Conservation (phyloP, 2,329 filamentous ascomycete species). For the Colletotrichum horii region DNA sequence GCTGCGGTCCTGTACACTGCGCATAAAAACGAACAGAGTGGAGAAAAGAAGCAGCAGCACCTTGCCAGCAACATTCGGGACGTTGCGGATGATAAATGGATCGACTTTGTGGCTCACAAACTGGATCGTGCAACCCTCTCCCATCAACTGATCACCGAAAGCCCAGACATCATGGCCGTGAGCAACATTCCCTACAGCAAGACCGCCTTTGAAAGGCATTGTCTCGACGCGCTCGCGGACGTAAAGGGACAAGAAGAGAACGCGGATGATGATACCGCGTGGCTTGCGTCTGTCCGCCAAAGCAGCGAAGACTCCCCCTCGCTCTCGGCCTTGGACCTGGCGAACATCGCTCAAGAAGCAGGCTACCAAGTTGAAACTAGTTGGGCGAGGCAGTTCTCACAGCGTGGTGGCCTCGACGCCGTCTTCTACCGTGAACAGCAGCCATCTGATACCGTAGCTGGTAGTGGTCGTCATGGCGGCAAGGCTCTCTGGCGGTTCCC, state of each 20-base stretch:
- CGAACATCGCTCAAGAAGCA: constrained; percentile 28
- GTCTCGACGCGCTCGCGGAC: not conserved
- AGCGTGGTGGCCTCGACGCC: constrained; percentile 30
- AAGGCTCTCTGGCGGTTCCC: not conserved
- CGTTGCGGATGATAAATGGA: constrained; percentile 1
- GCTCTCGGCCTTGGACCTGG: constrained; percentile 23
- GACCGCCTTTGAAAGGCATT: constrained; percentile 31
- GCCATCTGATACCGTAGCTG: not conserved
- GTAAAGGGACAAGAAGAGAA: not conserved
- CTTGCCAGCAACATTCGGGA: not conserved
- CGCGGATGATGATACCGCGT: not conserved
- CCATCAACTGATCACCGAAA: constrained; percentile 5
- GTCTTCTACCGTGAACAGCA: constrained; percentile 39
- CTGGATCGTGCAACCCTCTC: not conserved
- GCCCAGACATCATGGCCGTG: constrained; percentile 9
- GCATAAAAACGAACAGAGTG: not conserved
- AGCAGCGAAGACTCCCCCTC: not conserved
- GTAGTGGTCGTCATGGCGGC: rapidly evolving
- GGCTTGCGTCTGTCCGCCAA: not conserved
- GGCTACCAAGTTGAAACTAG: constrained; percentile 52
- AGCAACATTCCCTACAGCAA: constrained; percentile 32
- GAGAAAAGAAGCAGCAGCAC: not conserved
- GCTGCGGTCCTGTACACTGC: constrained; percentile 27
- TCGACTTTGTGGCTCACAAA: not conserved
- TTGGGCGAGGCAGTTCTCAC: constrained; percentile 44